Evolutionary conservation across 768 basidiomycete species (phyloP), one percentile per base, ranked within the genome.

Genomic region (Pleurotus sapidus): DNA sequence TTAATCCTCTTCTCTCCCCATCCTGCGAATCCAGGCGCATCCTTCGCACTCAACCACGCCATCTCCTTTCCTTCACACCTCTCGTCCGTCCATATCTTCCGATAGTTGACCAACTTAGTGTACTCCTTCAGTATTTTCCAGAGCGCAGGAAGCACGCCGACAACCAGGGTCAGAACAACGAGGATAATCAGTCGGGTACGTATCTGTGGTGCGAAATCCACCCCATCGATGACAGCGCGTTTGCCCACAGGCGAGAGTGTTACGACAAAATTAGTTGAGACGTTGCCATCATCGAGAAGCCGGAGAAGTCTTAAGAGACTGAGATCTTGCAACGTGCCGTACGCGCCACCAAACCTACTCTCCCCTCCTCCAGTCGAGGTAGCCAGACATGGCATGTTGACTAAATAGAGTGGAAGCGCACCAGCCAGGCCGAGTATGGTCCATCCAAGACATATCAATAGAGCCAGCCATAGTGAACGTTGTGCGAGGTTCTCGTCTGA

Each of bases 1-100:
- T 90, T 90, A 60, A 93, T 64, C 25, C 79, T 76, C 62, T 84
- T 83, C 68, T 93, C 91, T 8, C 88, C 86, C 87, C 86, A 87
- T 1, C 82, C 83, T 5, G 76, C 74, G 60, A 89, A 87, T 2
- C 88, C 88, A 15, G 85, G 86, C 2, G 88, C 88, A 20, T 75
- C 68, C 3, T 70, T 72, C 0, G 81, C 82, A 63, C 84, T 84
- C 42, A 92, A 71, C 85, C 89, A 92, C 5, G 84, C 91, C 72
- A 94, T 77, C 63, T 93, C 90, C 59, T 84, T 76, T 2, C 83
- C 83, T 59, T 81, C 82, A 64, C 91, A 90, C 51, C 79, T 81
- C 1, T 84, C 71, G 27, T 82, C 74, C 15, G 84, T 65, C 84
- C 91, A 93, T 25, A 79, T 76, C 43, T 73, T 70, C 48, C 86